phyloP scores from a whole-genome alignment of 2,329 filamentous ascomycete genomes.

The Trichoderma aggressivum region DNA sequence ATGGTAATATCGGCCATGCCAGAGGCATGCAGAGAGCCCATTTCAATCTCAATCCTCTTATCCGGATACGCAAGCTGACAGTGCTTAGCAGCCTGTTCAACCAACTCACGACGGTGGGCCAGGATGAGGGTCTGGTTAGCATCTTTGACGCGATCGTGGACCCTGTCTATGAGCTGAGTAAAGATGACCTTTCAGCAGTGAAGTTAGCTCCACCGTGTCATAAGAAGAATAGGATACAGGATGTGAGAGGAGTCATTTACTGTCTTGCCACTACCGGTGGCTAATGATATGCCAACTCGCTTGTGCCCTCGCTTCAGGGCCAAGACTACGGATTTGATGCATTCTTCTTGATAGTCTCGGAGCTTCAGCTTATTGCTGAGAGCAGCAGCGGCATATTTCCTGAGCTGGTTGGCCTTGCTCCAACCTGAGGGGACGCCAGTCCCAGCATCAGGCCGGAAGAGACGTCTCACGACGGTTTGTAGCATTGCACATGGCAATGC shows the following conservation, averaged over 20 bases:
- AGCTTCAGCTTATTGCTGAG: constrained; percentile 50
- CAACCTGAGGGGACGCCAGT: constrained; percentile 15
- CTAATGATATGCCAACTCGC: constrained; percentile 77
- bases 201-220: background rate
- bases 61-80: constrained; percentile 76
- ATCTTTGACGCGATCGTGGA: constrained; percentile 51
- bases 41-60: constrained; percentile 84
- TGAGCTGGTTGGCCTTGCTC: background rate
- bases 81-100: constrained; percentile 88
- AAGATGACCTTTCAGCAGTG: constrained; percentile 72
- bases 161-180: constrained; percentile 83
- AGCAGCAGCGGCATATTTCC: constrained; percentile 25
- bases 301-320: constrained; percentile 70
- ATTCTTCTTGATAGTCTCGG: constrained; percentile 86
- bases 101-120: constrained; percentile 86
- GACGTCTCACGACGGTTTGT: constrained; percentile 29
- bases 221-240: background rate
- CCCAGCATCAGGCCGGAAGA: constrained; percentile 24
- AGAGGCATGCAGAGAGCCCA: constrained; percentile 73
- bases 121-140: constrained; percentile 79
- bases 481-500: constrained; percentile 38
- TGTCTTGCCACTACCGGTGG: constrained; percentile 87
- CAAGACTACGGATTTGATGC: constrained; percentile 74
- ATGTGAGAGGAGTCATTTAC: constrained; percentile 39
- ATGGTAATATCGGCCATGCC: constrained; percentile 89